phyloP scores from a whole-genome alignment of 2,329 filamentous ascomycete genomes.

The Lasiodiplodia theobromae region DNA sequence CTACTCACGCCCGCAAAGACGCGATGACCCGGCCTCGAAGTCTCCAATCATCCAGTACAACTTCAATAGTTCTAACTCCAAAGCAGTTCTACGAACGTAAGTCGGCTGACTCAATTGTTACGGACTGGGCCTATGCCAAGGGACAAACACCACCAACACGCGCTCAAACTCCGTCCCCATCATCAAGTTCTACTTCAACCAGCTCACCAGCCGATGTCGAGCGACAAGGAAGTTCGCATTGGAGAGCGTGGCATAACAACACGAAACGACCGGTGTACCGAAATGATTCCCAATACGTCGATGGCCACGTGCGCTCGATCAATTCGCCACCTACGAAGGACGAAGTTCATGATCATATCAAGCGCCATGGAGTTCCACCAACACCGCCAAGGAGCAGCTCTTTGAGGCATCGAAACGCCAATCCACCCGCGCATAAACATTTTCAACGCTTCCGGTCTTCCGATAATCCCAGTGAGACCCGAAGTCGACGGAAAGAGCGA shows the following conservation, averaged over 20 bases:
- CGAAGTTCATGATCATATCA: constrained; percentile 19
- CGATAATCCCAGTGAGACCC: background rate
- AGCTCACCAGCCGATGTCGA: background rate
- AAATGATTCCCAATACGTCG: background rate
- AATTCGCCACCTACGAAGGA: background rate
- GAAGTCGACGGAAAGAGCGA: constrained; percentile 17
- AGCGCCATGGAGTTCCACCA: constrained; percentile 7
- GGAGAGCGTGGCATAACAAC: constrained; percentile 27
- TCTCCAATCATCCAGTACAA: background rate
- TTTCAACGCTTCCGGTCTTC: background rate
- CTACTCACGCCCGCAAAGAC: background rate
- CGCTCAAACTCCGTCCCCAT: constrained; percentile 12
- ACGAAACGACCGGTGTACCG: background rate
- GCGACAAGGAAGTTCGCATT: constrained; percentile 23
- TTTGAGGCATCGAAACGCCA: constrained; percentile 18
- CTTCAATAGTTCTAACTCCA: constrained; percentile 28
- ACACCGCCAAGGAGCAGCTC: constrained; percentile 20
- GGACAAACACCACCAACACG: background rate
- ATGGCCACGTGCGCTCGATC: background rate
- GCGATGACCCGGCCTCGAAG: background rate
- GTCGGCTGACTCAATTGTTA: constrained; percentile 33
- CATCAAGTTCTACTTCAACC: background rate
- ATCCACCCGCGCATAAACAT: constrained; percentile 31
- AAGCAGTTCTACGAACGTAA: constrained; percentile 28
- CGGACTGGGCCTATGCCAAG: constrained; percentile 42